A percentile compares a stretch with the other conserved stretches of the same genome.
These are phyloP conservation scores for Saraca asoca DNA, from an alignment of 331 rosid species.

Conservation along the genomic window DNA sequence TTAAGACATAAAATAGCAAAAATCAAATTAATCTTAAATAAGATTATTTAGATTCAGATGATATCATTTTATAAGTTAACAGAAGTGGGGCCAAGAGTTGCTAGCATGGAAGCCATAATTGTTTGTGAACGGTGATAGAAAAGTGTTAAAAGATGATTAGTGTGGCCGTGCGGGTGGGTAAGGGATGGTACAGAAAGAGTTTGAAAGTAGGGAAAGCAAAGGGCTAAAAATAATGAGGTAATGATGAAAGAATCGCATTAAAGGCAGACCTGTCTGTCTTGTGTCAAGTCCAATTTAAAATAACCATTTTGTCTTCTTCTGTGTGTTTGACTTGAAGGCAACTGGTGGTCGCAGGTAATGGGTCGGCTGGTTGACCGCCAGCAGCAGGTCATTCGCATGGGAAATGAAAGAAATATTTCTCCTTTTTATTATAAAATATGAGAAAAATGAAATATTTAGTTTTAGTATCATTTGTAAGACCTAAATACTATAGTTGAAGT, in stretches of 20 bases:
- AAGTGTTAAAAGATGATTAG: neutral
- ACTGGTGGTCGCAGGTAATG: constrained; percentile 52
- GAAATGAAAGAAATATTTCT: constrained; percentile 27
- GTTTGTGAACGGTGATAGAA: neutral
- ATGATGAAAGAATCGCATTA: constrained; percentile 63
- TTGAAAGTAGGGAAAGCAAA: constrained; percentile 48
- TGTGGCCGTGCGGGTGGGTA: constrained; percentile 58
- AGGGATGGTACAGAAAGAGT: constrained; percentile 38
- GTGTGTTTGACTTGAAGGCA: constrained; percentile 33
- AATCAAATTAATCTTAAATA: no score
- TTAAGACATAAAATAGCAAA: no score
- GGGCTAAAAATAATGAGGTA: constrained; percentile 71
- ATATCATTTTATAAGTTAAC: no score
- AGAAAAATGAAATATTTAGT: no score
- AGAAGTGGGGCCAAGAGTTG: no score
- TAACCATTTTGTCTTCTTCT: constrained; percentile 42
- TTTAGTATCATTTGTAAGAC: no score
- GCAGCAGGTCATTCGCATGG: constrained; percentile 39
- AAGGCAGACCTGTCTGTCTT: constrained; percentile 40
- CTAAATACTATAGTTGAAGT: no score
- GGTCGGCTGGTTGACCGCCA: constrained; percentile 54
- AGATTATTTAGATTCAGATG: no score
- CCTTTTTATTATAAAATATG: constrained; percentile 26
- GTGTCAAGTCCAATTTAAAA: constrained; percentile 36
- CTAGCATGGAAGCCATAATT: no score